Base-by-base conservation (phyloP, 768 basidiomycete genomes). In the Boletus bicolor region DNA sequence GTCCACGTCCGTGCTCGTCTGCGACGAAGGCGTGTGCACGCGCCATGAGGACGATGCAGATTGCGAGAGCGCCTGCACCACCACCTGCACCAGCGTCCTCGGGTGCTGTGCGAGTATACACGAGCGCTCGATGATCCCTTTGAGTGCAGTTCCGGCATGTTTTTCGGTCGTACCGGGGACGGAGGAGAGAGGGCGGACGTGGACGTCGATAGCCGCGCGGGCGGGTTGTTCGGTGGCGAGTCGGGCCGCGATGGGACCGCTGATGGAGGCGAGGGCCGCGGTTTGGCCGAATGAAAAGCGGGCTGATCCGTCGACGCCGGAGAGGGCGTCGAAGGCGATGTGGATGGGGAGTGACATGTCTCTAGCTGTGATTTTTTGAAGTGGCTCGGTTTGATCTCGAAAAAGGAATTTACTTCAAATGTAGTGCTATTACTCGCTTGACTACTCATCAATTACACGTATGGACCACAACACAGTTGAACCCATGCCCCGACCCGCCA, bases 221-320 rank as follows among this genome's bases (percentile, higher is more conserved):
- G 84, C 84, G 10, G 91, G 82, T 32, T 82, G 79, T 72, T 93
- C 92, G 8, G 79, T 70, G 4, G 83, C 80, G 8, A 84, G 75
- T 17, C 89, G 79, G 47, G 86, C 86, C 59, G 92, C 85, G 44
- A 92, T 85, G 19, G 92, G 92, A 0, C 92, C 91, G 14, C 89
- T 89, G 36, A 91, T 68, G 5, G 91, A 91, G 8, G 86, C 83
- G 19, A 91, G 69, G 4, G 84, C 87, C 68, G 62, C 53, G 49
- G 52, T 56, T 19, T 47, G n/a, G 10, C 37, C 62, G 19, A 54
- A 57, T 0, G 56, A 82, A 63, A 91, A 92, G 26, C 83, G 77
- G 2, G 87, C 89, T 4, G 88, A 90, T 1, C 88, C 88, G 58
- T 92, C 90, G 21, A 84, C 86, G 49, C 86, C 77, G n/a, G 83